Evolutionary conservation across 345 rosid species (phyloP), one percentile per base, ranked within the genome.

Genomic region (Carallia brachiata): DNA sequence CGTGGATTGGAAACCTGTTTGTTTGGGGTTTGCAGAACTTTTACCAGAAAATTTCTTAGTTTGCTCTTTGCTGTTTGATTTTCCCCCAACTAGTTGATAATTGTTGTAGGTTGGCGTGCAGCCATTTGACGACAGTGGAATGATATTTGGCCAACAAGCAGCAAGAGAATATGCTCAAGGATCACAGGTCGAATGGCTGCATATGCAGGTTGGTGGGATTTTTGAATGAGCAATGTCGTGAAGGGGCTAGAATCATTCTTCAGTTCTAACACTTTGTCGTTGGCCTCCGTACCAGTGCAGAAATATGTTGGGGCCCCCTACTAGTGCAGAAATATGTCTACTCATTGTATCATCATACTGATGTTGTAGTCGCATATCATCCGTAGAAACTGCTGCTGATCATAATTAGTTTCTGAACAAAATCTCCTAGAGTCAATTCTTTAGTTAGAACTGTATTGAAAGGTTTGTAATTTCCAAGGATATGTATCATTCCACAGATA

Each of bases 201-300:
- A 90, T 64, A 89, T 90, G 96, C 98, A 91, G 78, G 81, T 78
- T 36, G 90, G 91, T 52, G 89, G 89, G 67, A 78, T 73, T 82
- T 83, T 79, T 57, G 84, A 90, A 70, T 77, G 90, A 74, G 68
- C 89, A 58, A 47, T 80, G 31, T 85, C 77, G 81, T 54, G 61
- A 48, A 64, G 48, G 70, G 66, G 67, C 71, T 32, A 68, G 52
- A 52, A 34, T 54, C 39, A 40, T 68, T 61, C 59, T 59, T 52
- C 17, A n/a, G 60, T 71, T 72, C 50, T 36, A 57, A 63, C 52
- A 52, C 30, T 70, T 62, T 53, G 55, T 66, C 55, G 54, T 70
- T 55, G 31, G 4, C 36, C 54, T 62, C 37, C 1, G 16, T 36
- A 60, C 1, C 19, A 57, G 32, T 31, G 62, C n/a, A 69, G 37